Conservation (phyloP, 2,329 filamentous ascomycete species). For the Nakataea oryzae region DNA sequence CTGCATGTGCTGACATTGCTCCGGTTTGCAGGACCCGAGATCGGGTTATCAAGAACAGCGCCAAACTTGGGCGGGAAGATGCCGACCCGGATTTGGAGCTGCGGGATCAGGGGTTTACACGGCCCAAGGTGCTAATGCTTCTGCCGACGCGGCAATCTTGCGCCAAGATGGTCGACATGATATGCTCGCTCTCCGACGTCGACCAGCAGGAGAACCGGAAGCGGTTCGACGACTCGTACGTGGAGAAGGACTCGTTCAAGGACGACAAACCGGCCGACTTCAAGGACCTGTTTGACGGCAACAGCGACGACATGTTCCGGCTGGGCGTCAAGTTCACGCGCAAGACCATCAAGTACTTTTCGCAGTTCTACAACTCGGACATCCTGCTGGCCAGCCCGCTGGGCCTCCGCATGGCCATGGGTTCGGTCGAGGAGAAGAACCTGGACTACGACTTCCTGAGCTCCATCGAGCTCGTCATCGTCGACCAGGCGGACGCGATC, state of each 20-base stretch:
- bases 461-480: conserved; percentile 80
- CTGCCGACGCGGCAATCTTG: conserved; percentile 83
- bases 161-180: conserved; percentile 64
- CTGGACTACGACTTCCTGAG: conserved; percentile 84
- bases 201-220: conserved; percentile 95
- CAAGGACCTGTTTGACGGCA: conserved; percentile 79
- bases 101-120: conserved; percentile 88
- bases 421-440: conserved; percentile 50
- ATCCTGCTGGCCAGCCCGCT: conserved; percentile 87
- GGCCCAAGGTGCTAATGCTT: conserved; percentile 86
- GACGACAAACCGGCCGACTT: conserved; percentile 78
- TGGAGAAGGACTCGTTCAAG: conserved; percentile 58
- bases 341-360: conserved; percentile 90
- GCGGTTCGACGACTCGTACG: conserved; percentile 78
- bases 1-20: conserved; percentile 4
- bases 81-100: conserved; percentile 59
- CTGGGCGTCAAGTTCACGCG: conserved; percentile 94
- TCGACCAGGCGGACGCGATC: conserved; percentile 87
- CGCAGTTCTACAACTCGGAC: conserved; percentile 92
- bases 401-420: conserved; percentile 82
- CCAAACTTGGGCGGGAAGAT: conserved; percentile 59
- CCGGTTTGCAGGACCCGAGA: conserved; percentile 61
- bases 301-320: conserved; percentile 95
- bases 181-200: conserved; percentile 65
- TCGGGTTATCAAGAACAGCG: conserved; percentile 84